A percentile compares a stretch with the other conserved stretches of the same genome.
Conservation (phyloP, 2,329 filamentous ascomycete species). For the Fusarium albidum region DNA sequence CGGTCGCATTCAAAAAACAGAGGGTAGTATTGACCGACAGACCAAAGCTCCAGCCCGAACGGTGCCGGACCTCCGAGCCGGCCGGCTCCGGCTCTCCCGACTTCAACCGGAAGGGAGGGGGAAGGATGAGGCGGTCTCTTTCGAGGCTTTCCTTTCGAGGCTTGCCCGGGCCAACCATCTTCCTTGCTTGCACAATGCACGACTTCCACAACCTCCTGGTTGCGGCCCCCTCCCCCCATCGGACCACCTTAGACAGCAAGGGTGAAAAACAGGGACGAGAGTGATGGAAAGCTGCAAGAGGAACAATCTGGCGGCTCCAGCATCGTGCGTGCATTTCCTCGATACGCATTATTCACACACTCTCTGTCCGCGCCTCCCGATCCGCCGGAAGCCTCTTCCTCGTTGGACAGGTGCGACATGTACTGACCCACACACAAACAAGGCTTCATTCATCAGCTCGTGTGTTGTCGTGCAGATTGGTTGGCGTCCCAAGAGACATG, state of each 20-base stretch:
- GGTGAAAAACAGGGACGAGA: conserved; percentile 13
- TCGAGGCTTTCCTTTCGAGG: too few species aligned
- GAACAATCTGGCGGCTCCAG: too few species aligned
- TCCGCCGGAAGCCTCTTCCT: too few species aligned
- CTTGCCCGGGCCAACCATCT: conserved; percentile 7
- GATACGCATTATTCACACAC: neutral
- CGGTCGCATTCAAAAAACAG: too few species aligned
- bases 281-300: neutral
- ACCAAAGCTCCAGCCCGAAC: neutral
- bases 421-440: too few species aligned
- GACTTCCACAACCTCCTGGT: neutral
- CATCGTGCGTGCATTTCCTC: conserved; percentile 10
- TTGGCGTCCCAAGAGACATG: too few species aligned
- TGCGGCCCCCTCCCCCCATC: neutral
- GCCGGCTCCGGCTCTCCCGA: conserved; percentile 25
- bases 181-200: neutral
- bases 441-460: conserved; percentile 29
- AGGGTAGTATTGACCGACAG: too few species aligned
- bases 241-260: neutral
- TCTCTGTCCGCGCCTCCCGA: conserved; percentile 2
- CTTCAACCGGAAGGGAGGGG: conserved; percentile 30
- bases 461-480: conserved; percentile 16
- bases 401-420: too few species aligned
- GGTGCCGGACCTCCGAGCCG: conserved; percentile 20
- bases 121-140: neutral